phyloP scores from a whole-genome alignment of 257 asterid genomes.

The Fraxinus pennsylvanica region DNA sequence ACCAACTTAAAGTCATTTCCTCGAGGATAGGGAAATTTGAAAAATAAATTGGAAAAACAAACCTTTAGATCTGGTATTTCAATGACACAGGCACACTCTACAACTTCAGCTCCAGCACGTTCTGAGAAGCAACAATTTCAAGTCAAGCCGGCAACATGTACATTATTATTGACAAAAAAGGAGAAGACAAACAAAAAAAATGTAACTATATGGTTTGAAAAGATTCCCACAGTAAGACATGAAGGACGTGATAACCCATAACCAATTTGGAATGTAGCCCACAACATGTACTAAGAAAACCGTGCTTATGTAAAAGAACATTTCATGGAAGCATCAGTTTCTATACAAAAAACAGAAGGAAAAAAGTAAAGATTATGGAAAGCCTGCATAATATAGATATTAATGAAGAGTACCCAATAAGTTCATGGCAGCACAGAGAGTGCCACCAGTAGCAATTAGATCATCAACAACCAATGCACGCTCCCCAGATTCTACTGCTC shows the following conservation, averaged over 20 bases:
- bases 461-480: constrained; percentile 79
- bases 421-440: constrained; percentile 78
- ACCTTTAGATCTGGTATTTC: constrained; percentile 80
- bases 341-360: not conserved
- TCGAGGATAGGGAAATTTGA: not conserved
- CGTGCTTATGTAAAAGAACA: not conserved
- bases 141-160: constrained; percentile 9
- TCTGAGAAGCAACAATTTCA: constrained; percentile 40
- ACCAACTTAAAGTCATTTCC: not conserved
- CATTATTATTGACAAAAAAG: not conserved
- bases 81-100: constrained; percentile 81
- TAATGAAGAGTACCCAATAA: constrained; percentile 53
- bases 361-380: not conserved
- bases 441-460: constrained; percentile 87
- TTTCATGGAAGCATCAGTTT: not conserved
- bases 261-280: no score
- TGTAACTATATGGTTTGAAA: not conserved
- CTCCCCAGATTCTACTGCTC: constrained; percentile 71
- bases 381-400: constrained; percentile 5
- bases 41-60: not conserved
- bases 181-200: not conserved
- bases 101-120: constrained; percentile 74
- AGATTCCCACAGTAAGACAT: not conserved
- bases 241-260: not conserved
- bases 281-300: no score